A percentile compares a stretch with the other conserved stretches of the same genome.
Conservation (phyloP, 139 green algal species). For the Zygnema cylindricum region DNA sequence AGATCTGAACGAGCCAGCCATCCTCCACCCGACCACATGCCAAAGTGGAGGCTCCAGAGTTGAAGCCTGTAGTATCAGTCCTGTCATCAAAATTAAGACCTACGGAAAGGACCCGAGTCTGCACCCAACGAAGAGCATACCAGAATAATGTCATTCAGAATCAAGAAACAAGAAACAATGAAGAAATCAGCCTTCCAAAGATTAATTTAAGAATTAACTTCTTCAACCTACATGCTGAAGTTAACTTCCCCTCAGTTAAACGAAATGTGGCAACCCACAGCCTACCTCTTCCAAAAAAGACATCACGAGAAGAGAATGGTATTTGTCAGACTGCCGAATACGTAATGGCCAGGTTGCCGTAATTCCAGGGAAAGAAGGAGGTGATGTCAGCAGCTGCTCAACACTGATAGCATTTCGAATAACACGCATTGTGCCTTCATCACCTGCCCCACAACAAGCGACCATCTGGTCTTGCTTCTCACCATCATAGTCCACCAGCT, state of each 20-base stretch:
- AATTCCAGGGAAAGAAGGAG: conserved; percentile 43
- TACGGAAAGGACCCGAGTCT: conserved; percentile 56
- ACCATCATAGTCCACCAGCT: conserved; percentile 37
- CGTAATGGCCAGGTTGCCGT: conserved; percentile 51
- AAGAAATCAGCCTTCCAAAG: too few relatives aligned
- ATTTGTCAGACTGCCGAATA: conserved; percentile 6
- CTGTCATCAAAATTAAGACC: conserved; percentile 51
- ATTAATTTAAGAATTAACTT: too few relatives aligned
- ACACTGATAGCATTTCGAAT: conserved; percentile 47
- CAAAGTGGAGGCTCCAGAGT: conserved; percentile 25
- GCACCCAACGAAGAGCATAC: background rate
- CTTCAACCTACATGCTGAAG: too few relatives aligned
- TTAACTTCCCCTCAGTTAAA: too few relatives aligned
- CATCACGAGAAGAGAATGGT: conserved; percentile 63
- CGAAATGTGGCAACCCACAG: too few relatives aligned
- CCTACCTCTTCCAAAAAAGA: conserved; percentile 52
- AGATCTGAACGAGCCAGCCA: conserved; percentile 49
- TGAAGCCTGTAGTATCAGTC: conserved; percentile 41
- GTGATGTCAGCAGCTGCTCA: conserved; percentile 38
- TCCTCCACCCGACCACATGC: conserved; percentile 37
- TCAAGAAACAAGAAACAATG: too few relatives aligned
- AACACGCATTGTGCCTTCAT: conserved; percentile 28
- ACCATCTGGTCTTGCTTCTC: conserved; percentile 62
- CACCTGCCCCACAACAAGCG: conserved; percentile 37
- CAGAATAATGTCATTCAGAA: too few relatives aligned